phyloP scores from a whole-genome alignment of 306 rosid genomes.

The Cucurbita pepo region DNA sequence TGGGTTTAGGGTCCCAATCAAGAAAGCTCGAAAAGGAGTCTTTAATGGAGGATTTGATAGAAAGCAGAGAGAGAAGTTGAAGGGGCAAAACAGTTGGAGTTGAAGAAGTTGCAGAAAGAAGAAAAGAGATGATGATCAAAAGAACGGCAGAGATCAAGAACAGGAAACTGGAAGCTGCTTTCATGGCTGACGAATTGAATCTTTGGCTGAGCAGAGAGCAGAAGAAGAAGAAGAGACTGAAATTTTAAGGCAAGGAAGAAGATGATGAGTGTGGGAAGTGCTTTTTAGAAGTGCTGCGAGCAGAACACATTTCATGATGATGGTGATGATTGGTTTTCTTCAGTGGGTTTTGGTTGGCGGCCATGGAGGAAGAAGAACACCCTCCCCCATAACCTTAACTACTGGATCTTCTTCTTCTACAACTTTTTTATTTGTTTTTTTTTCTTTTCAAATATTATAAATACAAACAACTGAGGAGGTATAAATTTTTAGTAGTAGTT shows the following conservation, averaged over 20 bases:
- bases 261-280: constrained; percentile 35
- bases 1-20: constrained; percentile 55
- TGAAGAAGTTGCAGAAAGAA: constrained; percentile 17
- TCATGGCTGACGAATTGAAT: constrained; percentile 40
- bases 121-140: constrained; percentile 19
- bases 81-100: constrained; percentile 18
- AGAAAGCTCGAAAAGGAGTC: constrained; percentile 53
- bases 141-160: constrained; percentile 3
- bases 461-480: too few relatives aligned
- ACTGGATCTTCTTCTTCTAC: background rate
- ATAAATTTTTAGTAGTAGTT: too few relatives aligned
- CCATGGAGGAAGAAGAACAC: constrained; percentile 16
- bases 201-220: constrained; percentile 21
- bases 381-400: too few relatives aligned
- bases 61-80: constrained; percentile 47
- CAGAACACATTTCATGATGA: constrained; percentile 83
- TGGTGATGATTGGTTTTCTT: constrained; percentile 25
- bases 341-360: constrained; percentile 74
- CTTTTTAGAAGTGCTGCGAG: constrained; percentile 86
- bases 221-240: constrained; percentile 22
- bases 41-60: constrained; percentile 47
- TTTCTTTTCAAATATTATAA: background rate
- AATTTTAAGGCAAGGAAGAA: constrained; percentile 61
- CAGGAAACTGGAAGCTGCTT: constrained; percentile 23
- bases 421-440: background rate